phyloP scores from a whole-genome alignment of 106 monocot species.

The Dioscorea zingiberensis region DNA sequence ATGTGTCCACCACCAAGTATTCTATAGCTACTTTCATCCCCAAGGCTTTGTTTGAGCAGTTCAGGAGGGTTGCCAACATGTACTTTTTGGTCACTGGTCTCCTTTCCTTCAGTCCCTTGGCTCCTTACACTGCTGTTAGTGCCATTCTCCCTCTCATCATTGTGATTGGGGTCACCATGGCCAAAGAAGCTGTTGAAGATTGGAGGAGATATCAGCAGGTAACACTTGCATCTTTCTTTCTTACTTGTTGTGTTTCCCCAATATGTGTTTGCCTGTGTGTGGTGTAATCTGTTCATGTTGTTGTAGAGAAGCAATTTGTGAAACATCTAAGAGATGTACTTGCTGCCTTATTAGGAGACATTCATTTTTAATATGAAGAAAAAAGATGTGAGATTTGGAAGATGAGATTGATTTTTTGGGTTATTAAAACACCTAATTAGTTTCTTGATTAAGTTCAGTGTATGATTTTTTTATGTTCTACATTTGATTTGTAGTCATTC shows the following conservation, averaged over 20 bases:
- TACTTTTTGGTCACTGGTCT: constrained; percentile 68
- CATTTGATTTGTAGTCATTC: too few species aligned
- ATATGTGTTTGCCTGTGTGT: too few species aligned
- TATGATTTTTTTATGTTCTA: too few species aligned
- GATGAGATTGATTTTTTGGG: too few species aligned
- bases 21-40: constrained; percentile 69
- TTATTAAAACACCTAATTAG: too few species aligned
- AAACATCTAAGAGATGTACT: too few species aligned
- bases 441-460: too few species aligned
- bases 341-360: too few species aligned
- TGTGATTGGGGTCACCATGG: constrained; percentile 88
- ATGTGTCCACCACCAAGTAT: constrained; percentile 89
- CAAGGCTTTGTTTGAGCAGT: constrained; percentile 91
- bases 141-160: constrained; percentile 55
- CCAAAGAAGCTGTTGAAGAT: constrained; percentile 87
- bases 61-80: constrained; percentile 88
- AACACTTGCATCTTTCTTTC: neutral
- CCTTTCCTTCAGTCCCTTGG: constrained; percentile 66
- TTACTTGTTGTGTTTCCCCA: neutral
- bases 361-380: too few species aligned
- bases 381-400: too few species aligned
- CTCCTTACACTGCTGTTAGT: constrained; percentile 61
- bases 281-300: neutral
- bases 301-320: neutral
- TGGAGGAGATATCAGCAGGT: constrained; percentile 82